A percentile compares a stretch with the other conserved stretches of the same genome.
Evolutionary conservation across 768 basidiomycete genomes (phyloP).

Genomic region (Lentinula aciculospora): DNA sequence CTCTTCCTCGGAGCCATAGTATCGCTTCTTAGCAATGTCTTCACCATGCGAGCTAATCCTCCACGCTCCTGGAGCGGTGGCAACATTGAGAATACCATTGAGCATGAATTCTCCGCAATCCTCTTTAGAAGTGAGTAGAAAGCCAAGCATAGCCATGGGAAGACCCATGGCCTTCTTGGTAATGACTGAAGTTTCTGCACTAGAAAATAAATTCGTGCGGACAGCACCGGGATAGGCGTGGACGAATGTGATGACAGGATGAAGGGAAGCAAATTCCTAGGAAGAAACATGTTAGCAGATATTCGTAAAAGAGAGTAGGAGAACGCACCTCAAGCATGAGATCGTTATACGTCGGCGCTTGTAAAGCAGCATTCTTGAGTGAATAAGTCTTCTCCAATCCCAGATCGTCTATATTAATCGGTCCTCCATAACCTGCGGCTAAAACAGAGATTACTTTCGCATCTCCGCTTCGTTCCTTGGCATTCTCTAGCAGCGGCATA

Average conservation of each 20-base stretch:
- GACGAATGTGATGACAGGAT: conserved; percentile 27
- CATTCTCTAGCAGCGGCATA: conserved; percentile 17
- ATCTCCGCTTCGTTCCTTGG: conserved; percentile 14
- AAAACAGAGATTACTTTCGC: conserved; percentile 26
- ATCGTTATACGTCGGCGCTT: conserved; percentile 22
- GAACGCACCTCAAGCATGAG: conserved; percentile 14
- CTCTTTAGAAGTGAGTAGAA: conserved; percentile 7
- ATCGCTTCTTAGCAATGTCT: conserved; percentile 13
- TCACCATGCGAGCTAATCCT: conserved; percentile 14
- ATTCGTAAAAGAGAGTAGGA: too few species aligned
- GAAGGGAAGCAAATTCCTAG: conserved; percentile 25
- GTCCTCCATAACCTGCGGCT: conserved; percentile 16
- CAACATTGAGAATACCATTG: conserved; percentile 9
- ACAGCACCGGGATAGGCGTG: conserved; percentile 32
- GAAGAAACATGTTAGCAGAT: not conserved
- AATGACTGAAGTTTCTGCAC: conserved; percentile 10
- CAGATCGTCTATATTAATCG: conserved; percentile 22
- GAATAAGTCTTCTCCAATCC: conserved; percentile 23
- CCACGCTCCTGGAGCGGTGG: conserved; percentile 10
- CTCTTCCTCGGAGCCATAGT: conserved; percentile 5
- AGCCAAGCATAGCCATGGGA: conserved; percentile 7
- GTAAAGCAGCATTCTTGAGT: conserved; percentile 10
- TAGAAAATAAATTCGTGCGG: conserved; percentile 21
- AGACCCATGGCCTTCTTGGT: conserved; percentile 10
- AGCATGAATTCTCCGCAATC: conserved; percentile 15